These are phyloP conservation scores for Mycena maculata DNA, from an alignment of 768 basidiomycete species.

Conservation along the genomic window DNA sequence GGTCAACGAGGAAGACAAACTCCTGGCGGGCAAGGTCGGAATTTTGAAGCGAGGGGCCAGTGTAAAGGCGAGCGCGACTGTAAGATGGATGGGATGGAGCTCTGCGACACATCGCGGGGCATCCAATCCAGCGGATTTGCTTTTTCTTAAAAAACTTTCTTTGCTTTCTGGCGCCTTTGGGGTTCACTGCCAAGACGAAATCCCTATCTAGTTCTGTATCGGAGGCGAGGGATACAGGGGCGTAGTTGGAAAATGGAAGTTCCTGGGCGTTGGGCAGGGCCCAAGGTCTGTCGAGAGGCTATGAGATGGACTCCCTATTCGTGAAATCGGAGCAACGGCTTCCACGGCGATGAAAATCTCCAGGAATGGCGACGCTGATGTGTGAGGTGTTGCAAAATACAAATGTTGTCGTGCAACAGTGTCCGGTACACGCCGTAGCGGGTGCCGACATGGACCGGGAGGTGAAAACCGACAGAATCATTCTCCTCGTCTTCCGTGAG, in stretches of 20 bases:
- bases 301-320: constrained; percentile 29
- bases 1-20: constrained; percentile 62
- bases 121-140: constrained; percentile 54
- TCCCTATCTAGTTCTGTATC: constrained; percentile 45
- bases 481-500: constrained; percentile 29
- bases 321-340: constrained; percentile 25
- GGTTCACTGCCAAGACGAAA: constrained; percentile 54
- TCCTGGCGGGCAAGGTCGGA: constrained; percentile 49
- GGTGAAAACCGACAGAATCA: constrained; percentile 27
- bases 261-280: constrained; percentile 23
- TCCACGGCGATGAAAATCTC: constrained; percentile 24
- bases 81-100: constrained; percentile 26
- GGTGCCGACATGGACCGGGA: constrained; percentile 27
- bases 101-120: constrained; percentile 58
- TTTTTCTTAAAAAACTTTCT: no score
- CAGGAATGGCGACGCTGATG: constrained; percentile 2
- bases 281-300: constrained; percentile 31
- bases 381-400: not conserved
- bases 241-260: constrained; percentile 24
- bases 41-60: constrained; percentile 56
- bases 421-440: constrained; percentile 31
- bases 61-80: constrained; percentile 52
- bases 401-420: not conserved
- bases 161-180: no score
- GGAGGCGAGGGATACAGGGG: constrained; percentile 25